Percentiles rank a stretch among this genome's conserved stretches.
phyloP scores from a whole-genome alignment of 805 yeast species.

The Saturnispora serradocipensis region DNA sequence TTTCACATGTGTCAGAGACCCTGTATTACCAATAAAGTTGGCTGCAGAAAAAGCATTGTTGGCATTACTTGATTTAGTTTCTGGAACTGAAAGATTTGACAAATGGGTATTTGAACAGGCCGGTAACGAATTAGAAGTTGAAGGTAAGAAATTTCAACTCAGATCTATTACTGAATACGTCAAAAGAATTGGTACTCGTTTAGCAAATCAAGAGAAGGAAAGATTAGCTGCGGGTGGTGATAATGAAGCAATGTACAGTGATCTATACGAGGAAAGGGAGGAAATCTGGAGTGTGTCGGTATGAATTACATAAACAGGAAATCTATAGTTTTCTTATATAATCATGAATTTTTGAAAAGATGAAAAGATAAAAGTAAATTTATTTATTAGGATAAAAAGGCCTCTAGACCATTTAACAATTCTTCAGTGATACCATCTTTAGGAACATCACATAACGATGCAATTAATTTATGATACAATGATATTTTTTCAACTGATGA shows the following conservation, averaged over 20 bases:
- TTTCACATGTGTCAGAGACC: slow-evolving; percentile 76
- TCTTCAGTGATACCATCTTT: slow-evolving; percentile 72
- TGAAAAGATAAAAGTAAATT: not conserved
- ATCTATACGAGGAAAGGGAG: slow-evolving; percentile 73
- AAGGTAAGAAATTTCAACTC: slow-evolving; percentile 41
- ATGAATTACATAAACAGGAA: not conserved
- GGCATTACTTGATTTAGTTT: slow-evolving; percentile 61
- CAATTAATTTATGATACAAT: slow-evolving; percentile 57
- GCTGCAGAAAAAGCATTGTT: slow-evolving; percentile 90
- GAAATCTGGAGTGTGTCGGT: slow-evolving; percentile 61
- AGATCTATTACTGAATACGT: slow-evolving; percentile 85
- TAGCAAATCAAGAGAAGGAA: slow-evolving; percentile 82
- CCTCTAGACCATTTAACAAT: slow-evolving; percentile 69
- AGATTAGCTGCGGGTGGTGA: slow-evolving; percentile 87
- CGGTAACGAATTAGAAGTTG: slow-evolving; percentile 32
- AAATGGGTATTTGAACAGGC: slow-evolving; percentile 49
- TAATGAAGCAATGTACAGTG: slow-evolving; percentile 74
- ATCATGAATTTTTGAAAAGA: not conserved
- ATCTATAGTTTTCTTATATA: not conserved
- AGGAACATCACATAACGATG: slow-evolving; percentile 67
- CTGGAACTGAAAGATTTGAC: slow-evolving; percentile 41
- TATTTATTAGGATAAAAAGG: slow-evolving; percentile 11
- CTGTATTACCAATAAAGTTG: slow-evolving; percentile 81
- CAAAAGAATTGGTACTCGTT: slow-evolving; percentile 78
- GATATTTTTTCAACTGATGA: slow-evolving; percentile 33